phyloP scores from a whole-genome alignment of 441 rosid genomes.

The Isatis lusitanica region DNA sequence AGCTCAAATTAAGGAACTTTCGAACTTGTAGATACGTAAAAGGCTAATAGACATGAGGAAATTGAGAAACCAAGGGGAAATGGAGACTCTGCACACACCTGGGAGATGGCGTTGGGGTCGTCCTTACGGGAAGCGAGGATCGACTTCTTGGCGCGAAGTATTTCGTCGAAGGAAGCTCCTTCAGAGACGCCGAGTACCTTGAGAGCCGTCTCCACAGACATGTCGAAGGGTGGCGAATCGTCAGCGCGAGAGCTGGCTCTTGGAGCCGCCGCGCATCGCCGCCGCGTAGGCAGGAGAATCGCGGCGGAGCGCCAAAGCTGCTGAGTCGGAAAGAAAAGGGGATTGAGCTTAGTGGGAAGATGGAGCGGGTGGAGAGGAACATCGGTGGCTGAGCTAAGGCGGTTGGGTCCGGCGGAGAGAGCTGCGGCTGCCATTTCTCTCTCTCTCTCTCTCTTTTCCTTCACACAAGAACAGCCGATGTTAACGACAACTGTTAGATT shows the following conservation, averaged over 20 bases:
- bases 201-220: conserved; percentile 91
- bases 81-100: conserved; percentile 45
- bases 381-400: conserved; percentile 46
- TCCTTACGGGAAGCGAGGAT: conserved; percentile 72
- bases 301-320: conserved; percentile 48
- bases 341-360: conserved; percentile 21
- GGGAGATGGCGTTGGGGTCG: conserved; percentile 74
- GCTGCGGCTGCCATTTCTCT: conserved; percentile 64
- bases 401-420: conserved; percentile 73
- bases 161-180: conserved; percentile 86
- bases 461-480: not conserved
- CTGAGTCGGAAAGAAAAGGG: conserved; percentile 30
- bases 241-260: conserved; percentile 85
- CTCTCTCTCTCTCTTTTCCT: not conserved
- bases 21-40: not conserved
- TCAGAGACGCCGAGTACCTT: conserved; percentile 94
- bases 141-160: conserved; percentile 90
- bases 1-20: not conserved
- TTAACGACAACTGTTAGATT: conserved; percentile 19
- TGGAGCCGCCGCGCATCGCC: conserved; percentile 36
- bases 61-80: too few species aligned
- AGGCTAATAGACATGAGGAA: too few species aligned
- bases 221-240: conserved; percentile 88
- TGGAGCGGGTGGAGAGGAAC: conserved; percentile 24
- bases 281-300: conserved; percentile 36